phyloP scores from a whole-genome alignment of 805 yeast species.

The Priceomyces carsonii region DNA sequence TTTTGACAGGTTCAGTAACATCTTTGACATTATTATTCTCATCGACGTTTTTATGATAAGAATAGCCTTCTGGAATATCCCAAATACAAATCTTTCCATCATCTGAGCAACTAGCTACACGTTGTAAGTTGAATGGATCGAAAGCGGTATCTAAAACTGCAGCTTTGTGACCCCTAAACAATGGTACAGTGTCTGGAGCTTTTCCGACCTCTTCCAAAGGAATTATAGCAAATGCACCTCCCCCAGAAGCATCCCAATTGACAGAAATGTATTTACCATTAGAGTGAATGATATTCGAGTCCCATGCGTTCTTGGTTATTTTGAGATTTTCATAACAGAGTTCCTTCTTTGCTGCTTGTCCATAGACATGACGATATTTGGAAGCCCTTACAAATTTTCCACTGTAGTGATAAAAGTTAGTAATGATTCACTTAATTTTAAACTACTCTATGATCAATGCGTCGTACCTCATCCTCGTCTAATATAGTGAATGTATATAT shows the following conservation, averaged over 20 bases:
- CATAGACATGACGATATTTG: conserved; percentile 93
- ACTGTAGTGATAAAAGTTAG: conserved; percentile 33
- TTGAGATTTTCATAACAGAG: conserved; percentile 72
- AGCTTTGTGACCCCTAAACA: conserved; percentile 95
- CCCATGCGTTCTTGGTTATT: conserved; percentile 93
- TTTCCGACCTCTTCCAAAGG: conserved; percentile 88
- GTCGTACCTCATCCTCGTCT: too few relatives aligned
- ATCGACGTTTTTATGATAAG: conserved; percentile 61
- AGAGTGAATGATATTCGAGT: conserved; percentile 82
- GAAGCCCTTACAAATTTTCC: conserved; percentile 95
- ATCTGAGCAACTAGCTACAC: conserved; percentile 78
- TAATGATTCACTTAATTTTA: background rate
- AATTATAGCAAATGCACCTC: conserved; percentile 95
- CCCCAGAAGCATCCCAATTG: conserved; percentile 94
- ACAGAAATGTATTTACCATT: conserved; percentile 85
- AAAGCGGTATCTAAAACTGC: conserved; percentile 94
- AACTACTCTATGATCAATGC: too few relatives aligned
- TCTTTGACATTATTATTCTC: conserved; percentile 62
- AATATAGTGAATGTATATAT: too few relatives aligned
- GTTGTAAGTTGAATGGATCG: conserved; percentile 81
- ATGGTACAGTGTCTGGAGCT: conserved; percentile 88
- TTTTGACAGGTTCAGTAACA: conserved; percentile 62
- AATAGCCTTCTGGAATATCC: conserved; percentile 82
- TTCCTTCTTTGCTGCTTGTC: conserved; percentile 76
- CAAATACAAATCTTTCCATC: conserved; percentile 80